Evolutionary conservation across 2,329 filamentous ascomycete species (phyloP).

Genomic region (Neofusicoccum umdonicola): DNA sequence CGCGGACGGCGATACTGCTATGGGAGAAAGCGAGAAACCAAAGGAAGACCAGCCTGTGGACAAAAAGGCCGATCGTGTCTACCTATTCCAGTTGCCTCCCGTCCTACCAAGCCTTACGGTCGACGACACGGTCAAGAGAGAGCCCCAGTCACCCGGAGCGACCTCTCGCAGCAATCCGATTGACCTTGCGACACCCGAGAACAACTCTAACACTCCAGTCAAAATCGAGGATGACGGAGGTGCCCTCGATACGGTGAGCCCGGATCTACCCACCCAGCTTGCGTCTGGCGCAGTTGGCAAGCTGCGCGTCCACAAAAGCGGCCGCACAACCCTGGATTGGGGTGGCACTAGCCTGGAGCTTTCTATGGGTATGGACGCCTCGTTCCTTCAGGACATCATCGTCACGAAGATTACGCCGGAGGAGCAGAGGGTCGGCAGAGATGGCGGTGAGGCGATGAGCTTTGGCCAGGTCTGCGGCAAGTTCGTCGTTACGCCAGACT

Average conservation of each 20-base stretch:
- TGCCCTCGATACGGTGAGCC: conserved; percentile 15
- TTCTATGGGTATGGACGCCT: conserved; percentile 54
- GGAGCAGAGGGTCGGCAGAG: conserved; percentile 33
- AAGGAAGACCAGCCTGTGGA: conserved; percentile 29
- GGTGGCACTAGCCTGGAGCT: conserved; percentile 60
- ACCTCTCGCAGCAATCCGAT: not conserved
- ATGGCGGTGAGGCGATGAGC: conserved; percentile 48
- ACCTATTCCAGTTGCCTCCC: conserved; percentile 64
- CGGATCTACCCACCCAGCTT: conserved; percentile 35
- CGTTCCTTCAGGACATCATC: conserved; percentile 61
- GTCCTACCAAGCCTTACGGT: conserved; percentile 57
- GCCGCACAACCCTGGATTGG: conserved; percentile 62
- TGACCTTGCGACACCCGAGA: conserved; percentile 1
- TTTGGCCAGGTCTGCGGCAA: conserved; percentile 64
- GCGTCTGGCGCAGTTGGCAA: conserved; percentile 59
- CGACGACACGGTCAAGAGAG: conserved; percentile 28
- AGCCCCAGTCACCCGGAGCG: conserved; percentile 18
- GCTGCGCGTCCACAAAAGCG: conserved; percentile 60
- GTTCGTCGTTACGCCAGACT: conserved; percentile 63
- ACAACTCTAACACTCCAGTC: conserved; percentile 21
- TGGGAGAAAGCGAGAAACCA: conserved; percentile 27
- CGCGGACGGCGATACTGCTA: conserved; percentile 40
- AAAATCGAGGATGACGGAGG: conserved; percentile 32
- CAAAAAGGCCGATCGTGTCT: conserved; percentile 54
- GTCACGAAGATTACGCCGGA: conserved; percentile 33